These are phyloP conservation scores for Sclerotinia nivalis DNA, from an alignment of 2,329 filamentous ascomycete species.

Conservation along the genomic window DNA sequence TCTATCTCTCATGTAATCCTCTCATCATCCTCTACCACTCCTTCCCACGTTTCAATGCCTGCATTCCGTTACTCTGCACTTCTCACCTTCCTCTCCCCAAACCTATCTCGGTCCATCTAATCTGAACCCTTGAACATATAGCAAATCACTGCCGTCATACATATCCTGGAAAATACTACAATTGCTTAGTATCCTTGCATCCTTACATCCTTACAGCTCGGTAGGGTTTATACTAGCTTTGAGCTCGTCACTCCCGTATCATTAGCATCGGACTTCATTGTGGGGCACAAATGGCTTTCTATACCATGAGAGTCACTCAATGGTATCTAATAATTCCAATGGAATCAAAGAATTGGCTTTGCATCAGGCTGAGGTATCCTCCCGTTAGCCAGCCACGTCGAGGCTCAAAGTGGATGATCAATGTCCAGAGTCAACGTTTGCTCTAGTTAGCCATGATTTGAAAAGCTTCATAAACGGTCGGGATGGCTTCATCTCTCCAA, in stretches of 20 bases:
- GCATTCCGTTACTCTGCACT: background rate
- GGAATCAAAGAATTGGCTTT: slow-evolving; percentile 20
- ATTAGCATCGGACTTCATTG: slow-evolving; percentile 29
- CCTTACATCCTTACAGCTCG: slow-evolving; percentile 33
- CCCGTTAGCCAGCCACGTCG: slow-evolving; percentile 36
- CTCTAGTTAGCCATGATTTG: slow-evolving; percentile 23
- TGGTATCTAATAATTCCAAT: slow-evolving; percentile 23
- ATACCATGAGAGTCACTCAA: slow-evolving; percentile 24
- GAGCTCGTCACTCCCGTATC: slow-evolving; percentile 33
- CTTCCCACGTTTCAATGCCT: slow-evolving; percentile 3
- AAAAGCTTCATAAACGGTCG: slow-evolving; percentile 35
- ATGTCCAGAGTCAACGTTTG: slow-evolving; percentile 21
- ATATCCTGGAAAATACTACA: slow-evolving; percentile 18
- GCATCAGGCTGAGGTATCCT: slow-evolving; percentile 32
- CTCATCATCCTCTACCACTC: slow-evolving; percentile 17
- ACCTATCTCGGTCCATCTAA: background rate
- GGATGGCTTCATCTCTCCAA: slow-evolving; percentile 29
- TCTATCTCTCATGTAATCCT: slow-evolving; percentile 16
- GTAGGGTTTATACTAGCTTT: slow-evolving; percentile 38
- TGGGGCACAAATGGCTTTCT: slow-evolving; percentile 30
- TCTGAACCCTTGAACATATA: slow-evolving; percentile 20
- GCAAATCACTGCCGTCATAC: slow-evolving; percentile 31
- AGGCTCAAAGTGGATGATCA: slow-evolving; percentile 23
- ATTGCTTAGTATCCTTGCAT: slow-evolving; percentile 16
- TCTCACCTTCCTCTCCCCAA: slow-evolving; percentile 1